Percentiles rank a stretch among this genome's conserved stretches.
These are phyloP conservation scores for Coccomyxa sp. DNA, from an alignment of 139 green algal genomes.

Conservation along the genomic window DNA sequence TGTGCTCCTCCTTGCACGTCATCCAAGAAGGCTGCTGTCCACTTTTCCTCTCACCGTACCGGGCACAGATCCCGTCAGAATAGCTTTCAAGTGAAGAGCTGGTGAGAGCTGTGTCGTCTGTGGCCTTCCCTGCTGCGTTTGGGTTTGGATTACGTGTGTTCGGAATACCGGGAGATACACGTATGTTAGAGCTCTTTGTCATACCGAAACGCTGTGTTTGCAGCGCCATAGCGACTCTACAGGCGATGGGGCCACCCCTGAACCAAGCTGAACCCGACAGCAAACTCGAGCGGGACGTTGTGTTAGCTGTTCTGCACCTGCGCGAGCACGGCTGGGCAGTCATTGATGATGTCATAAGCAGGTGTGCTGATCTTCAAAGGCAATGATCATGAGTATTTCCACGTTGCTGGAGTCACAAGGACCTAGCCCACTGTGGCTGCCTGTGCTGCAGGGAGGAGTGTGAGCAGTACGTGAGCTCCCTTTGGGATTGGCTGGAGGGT, in stretches of 20 bases:
- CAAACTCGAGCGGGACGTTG: background rate
- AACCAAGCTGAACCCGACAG: background rate
- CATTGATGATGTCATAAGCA: background rate
- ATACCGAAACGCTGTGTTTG: background rate
- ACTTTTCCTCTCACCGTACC: no score
- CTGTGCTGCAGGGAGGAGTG: background rate
- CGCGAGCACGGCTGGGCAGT: conserved; percentile 8
- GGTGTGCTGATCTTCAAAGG: background rate
- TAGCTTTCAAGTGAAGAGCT: no score
- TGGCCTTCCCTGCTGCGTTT: no score
- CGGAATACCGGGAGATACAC: no score
- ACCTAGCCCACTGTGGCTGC: background rate
- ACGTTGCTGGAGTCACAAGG: background rate
- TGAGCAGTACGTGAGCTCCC: background rate
- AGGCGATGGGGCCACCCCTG: background rate
- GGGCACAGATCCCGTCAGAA: no score
- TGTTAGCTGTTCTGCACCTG: background rate
- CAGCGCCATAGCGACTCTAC: no score
- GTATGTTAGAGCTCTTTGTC: no score
- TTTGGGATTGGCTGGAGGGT: conserved; percentile 16
- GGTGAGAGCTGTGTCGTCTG: no score
- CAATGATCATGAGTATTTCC: background rate
- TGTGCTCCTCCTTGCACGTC: background rate
- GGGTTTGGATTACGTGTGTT: background rate
- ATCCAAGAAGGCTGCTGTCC: no score